Base-by-base conservation (phyloP, 176 grass and related monocot genomes). In the Oropetium thomaeum region DNA sequence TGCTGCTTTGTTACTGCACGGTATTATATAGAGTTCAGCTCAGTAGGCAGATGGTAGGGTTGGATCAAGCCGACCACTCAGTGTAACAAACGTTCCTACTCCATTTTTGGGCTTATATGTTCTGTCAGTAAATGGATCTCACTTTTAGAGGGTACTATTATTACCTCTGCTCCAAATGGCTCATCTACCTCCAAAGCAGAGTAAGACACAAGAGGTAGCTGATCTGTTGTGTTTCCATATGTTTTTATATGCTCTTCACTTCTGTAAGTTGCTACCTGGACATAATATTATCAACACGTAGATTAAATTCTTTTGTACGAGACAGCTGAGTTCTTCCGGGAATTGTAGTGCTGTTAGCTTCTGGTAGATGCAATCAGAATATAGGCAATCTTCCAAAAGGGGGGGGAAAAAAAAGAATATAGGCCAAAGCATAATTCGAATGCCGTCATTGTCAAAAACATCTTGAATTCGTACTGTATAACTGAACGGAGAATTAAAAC, bases 101-200 rank as follows among this genome's bases (percentile, higher is more conserved):
- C 40, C 32, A 32, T 58, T 68, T 77, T 62, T 28, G 58, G 28
- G 73, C 42, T 83, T 83, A 79, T 58, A 83, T 83, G 26, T 79
- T 19, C 53, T 69, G 80, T 82, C 58, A 66, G 81, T 83, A 83
- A 85, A 85, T 61, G 78, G 54, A 88, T 91, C 71, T 78, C 89
- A 85, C 65, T 55, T 81, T 78, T 14, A 68, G 70, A 76, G 76
- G 67, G 19, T 81, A 62, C 17, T 83, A 30, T 7, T 78, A 19
- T 17, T 39, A 59, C 75, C 72, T 71, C 76, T 52, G 11, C 70
- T 85, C n/a, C 44, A 85, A 63, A 85, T 65, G 64, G 52, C 43
- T 71, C 73, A 75, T 75, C 48, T 61, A 68, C 60, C 78, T 82
- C n/a, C 45, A 70, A 91, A 88, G 51, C 79, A 71, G 85, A 88